Evolutionary conservation across 441 rosid genomes (phyloP).

Genomic region (Mallotus repandus): DNA sequence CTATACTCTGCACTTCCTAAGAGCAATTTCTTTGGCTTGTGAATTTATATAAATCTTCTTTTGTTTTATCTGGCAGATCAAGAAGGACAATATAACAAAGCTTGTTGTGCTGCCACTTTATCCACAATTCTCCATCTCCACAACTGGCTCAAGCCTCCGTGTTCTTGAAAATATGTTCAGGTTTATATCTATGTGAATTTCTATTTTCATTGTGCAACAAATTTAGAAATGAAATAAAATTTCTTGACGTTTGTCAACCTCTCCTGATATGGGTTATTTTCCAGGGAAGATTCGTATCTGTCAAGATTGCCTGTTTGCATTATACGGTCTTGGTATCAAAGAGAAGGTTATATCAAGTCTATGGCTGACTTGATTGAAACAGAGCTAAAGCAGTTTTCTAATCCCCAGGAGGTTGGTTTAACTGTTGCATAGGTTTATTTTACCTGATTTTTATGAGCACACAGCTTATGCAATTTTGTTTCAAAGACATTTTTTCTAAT

Average conservation of each 20-base stretch:
- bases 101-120: slow-evolving; percentile 95
- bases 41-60: background rate
- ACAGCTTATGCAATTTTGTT: background rate
- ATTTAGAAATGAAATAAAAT: background rate
- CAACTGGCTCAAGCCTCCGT: slow-evolving; percentile 91
- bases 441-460: background rate
- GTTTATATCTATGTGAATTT: slow-evolving; percentile 33
- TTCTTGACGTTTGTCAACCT: slow-evolving; percentile 1
- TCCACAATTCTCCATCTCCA: slow-evolving; percentile 92
- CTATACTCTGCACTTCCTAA: background rate
- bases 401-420: slow-evolving; percentile 63
- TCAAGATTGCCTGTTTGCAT: slow-evolving; percentile 77
- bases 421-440: background rate
- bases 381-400: slow-evolving; percentile 63
- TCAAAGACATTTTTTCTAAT: background rate
- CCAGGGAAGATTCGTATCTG: slow-evolving; percentile 74
- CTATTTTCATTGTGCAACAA: background rate
- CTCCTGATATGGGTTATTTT: slow-evolving; percentile 25
- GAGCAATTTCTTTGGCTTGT: background rate
- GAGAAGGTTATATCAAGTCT: slow-evolving; percentile 76
- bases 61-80: slow-evolving; percentile 53
- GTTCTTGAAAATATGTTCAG: slow-evolving; percentile 70
- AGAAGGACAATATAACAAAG: slow-evolving; percentile 70
- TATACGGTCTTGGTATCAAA: slow-evolving; percentile 84
- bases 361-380: slow-evolving; percentile 88